phyloP scores from a whole-genome alignment of 305 asterid genomes.

The Striga hermonthica region DNA sequence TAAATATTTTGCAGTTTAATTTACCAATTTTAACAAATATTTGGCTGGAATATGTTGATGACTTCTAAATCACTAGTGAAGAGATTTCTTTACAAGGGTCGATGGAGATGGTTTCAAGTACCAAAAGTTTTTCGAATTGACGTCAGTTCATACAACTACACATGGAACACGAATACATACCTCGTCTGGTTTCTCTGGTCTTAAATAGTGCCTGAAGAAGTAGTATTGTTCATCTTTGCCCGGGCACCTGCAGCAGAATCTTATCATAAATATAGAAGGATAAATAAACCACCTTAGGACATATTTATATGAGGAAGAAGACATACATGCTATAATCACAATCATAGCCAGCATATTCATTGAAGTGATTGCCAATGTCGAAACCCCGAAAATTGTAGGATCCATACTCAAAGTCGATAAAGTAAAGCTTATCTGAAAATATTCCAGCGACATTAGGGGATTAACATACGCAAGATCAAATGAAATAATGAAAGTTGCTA shows the following conservation, averaged over 20 bases:
- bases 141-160: no score
- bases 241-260: conserved; percentile 60
- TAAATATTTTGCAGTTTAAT: no score
- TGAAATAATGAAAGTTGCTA: conserved; percentile 15
- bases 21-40: no score
- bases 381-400: conserved; percentile 93
- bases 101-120: no score
- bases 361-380: conserved; percentile 98
- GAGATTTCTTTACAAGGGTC: no score
- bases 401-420: conserved; percentile 97
- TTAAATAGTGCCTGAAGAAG: conserved; percentile 84
- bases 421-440: conserved; percentile 74
- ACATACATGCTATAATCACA: conserved; percentile 87
- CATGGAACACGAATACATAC: conserved; percentile 39
- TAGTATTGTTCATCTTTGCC: conserved; percentile 60
- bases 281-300: conserved; percentile 20
- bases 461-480: conserved; percentile 15
- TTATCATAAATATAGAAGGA: conserved; percentile 20
- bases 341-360: conserved; percentile 95
- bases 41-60: no score
- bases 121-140: no score
- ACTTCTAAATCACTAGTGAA: no score
- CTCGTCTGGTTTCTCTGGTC: conserved; percentile 56
- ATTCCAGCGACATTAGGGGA: conserved; percentile 28
- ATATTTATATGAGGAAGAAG: conserved; percentile 28